Base-by-base conservation (phyloP, 2,329 filamentous ascomycete genomes). In the Phyllosticta ampelicida region DNA sequence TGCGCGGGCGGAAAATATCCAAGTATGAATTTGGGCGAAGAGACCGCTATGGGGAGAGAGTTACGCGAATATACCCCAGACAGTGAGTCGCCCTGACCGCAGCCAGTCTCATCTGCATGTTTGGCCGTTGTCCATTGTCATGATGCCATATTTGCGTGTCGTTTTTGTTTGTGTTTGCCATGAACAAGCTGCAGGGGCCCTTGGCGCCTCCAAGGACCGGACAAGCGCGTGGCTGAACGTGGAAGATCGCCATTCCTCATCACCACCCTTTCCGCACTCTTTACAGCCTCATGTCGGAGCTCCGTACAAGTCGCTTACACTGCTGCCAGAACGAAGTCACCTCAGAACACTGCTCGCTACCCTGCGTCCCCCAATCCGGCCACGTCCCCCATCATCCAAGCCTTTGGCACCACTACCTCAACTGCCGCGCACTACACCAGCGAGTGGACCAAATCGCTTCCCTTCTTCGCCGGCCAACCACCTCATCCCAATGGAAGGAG, bases 371-470 rank as follows among this genome's bases (percentile, higher is more conserved):
- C 63, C 62, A 70, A 71, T 69, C 70, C 69, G 20, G 69, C 69
- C 53, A 70, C 69, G 28, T 72, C 71, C 18, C 71, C 71, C 18
- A 67, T 73, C 44, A 65, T 73, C 55, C 69, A 70, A 62, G 71
- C 70, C 58, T 65, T 73, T 58, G 69, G 70, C 60, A 68, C 70
- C 62, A 71, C 69, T 48, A 68, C 70, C 60, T 66, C 62, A 49
- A 64, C 69, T 18, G 67, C 70, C 48, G 66, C 69, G 11, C 70
- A 73, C 29, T 71, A 72, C 62, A 73, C 71, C 48, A 73, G 69
- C 63, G 75, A 77, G 69, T 77, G 75, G 75, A 73, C 75, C 59
- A 75, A 74, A 70, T 74, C 68, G 29, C 69, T 71, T 49, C 74
- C 65, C 28, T 73, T 66, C 70, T 74, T 73, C 67, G 70, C 63